A percentile compares a stretch with the other conserved stretches of the same genome.
Evolutionary conservation across 2,329 filamentous ascomycete species (phyloP).

Genomic region (Myriosclerotinia scirpicola): DNA sequence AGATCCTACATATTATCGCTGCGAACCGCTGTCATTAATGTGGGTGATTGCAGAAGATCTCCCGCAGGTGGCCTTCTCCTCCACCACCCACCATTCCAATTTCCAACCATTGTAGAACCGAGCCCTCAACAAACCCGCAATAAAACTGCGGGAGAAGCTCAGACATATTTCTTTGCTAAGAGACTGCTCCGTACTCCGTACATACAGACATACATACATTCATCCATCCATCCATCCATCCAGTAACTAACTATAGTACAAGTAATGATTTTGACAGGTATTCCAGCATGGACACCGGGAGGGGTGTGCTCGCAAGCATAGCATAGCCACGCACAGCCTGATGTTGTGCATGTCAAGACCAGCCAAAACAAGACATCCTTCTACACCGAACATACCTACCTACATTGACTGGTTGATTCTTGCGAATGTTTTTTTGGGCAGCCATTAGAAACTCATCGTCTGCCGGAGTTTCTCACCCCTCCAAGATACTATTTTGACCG

Average conservation of each 20-base stretch:
- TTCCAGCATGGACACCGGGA: slow-evolving; percentile 7
- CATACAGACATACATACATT: too few relatives aligned
- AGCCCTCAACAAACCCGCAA: neutral
- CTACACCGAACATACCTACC: slow-evolving; percentile 8
- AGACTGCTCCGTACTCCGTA: too few relatives aligned
- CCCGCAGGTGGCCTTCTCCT: slow-evolving; percentile 5
- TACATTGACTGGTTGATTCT: neutral
- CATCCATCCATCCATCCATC: too few relatives aligned
- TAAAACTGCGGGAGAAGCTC: slow-evolving; percentile 17
- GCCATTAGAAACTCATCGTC: neutral
- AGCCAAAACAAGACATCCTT: slow-evolving; percentile 2
- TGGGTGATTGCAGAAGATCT: slow-evolving; percentile 23
- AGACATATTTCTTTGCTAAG: slow-evolving; percentile 16
- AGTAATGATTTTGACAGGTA: slow-evolving; percentile 12
- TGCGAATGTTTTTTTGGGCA: neutral
- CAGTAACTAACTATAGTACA: too few relatives aligned
- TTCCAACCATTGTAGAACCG: neutral
- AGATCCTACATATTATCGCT: neutral
- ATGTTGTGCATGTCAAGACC: slow-evolving; percentile 20
- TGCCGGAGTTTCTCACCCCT: slow-evolving; percentile 10
- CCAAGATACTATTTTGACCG: neutral
- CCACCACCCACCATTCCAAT: neutral
- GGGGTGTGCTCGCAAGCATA: slow-evolving; percentile 1
- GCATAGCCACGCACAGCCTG: slow-evolving; percentile 19
- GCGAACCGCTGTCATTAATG: slow-evolving; percentile 5